Percentiles rank a stretch among this genome's conserved stretches.
Conservation (phyloP, 2,329 filamentous ascomycete species). For the Trichoderma brevicompactum region DNA sequence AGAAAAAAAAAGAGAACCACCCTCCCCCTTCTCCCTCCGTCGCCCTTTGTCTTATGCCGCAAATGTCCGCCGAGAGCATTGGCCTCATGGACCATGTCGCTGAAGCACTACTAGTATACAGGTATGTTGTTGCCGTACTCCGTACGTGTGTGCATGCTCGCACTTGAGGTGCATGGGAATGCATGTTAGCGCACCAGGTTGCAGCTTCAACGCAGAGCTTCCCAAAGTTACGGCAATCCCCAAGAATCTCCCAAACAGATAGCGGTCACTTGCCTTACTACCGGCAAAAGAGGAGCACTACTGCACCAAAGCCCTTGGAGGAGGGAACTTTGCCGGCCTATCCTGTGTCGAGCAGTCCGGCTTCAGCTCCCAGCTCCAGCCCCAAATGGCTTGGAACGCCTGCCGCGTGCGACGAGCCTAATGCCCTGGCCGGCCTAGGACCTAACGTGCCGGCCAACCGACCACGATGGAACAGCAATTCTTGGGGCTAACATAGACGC, state of each 20-base stretch:
- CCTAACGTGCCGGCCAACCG: constrained; percentile 3
- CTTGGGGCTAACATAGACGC: not conserved
- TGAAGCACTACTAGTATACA: no score
- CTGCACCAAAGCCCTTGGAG: constrained; percentile 3
- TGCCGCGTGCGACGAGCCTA: constrained; percentile 12
- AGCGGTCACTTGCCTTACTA: not conserved
- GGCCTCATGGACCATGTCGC: no score
- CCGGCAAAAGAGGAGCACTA: constrained; percentile 10
- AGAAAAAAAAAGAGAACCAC: no score
- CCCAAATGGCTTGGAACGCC: constrained; percentile 1
- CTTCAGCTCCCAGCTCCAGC: constrained; percentile 20
- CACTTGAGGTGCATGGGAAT: not conserved
- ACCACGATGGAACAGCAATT: constrained; percentile 3
- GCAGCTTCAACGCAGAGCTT: not conserved
- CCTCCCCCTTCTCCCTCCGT: no score
- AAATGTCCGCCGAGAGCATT: no score
- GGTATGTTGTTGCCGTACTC: no score
- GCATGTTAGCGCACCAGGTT: not conserved
- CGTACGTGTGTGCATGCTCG: no score
- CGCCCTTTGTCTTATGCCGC: no score
- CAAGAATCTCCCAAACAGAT: no score
- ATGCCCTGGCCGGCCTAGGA: not conserved
- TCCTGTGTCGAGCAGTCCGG: not conserved
- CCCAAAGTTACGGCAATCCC: not conserved
- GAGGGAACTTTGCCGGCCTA: constrained; percentile 24